Base-by-base conservation (phyloP, 1,284 basidiomycete species). In the Cryptococcus jaspeensis region DNA sequence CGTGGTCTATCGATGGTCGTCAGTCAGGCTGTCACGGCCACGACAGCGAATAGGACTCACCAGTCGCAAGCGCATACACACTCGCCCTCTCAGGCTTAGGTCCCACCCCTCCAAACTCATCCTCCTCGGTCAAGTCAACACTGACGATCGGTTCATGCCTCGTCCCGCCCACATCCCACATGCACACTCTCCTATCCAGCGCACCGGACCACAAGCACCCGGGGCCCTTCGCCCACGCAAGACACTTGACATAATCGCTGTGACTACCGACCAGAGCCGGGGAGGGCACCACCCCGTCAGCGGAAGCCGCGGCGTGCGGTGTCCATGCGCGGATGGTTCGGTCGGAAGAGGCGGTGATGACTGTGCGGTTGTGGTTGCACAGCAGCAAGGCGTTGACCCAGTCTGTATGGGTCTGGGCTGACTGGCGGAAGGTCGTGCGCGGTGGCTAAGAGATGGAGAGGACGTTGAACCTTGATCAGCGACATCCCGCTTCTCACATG, bases 381-480 rank as follows among this genome's bases (percentile, higher is more conserved):
- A 99, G 82, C 7, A 94, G 72, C 57, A 99, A 86, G 69, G 98
- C 95, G 75, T 97, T 98, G 46, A 98, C 86, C 96, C 95, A 99
- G 78, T 98, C 93, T 0, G 88, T 86, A 71, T 95, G 92, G 11
- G 85, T 84, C 73, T 95, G 91, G 5, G 87, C 85, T 57, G 85
- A 87, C 74, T 94, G 90, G 46, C 92, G 83, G 71, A 93, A 94
- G 2, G 62, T 70, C 11, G 76, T 78, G 16, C 72, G 63, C 2
- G 71, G 72, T 46, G 62, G 55, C 49, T 49, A 23, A 56, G 49
- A 23, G 28, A 41, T 32, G 13, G 7, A 28, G 39, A 16, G 16
- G 32, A 20, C 35, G 36, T 25, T 41, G 25, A 41, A 55, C 22
- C 23, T 18, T 23, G 48, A 32, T 32, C 4, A 32, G 28, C 28